Evolutionary conservation across 2,329 filamentous ascomycete species (phyloP).

Genomic region (Cylindrodendrum hubeiense): DNA sequence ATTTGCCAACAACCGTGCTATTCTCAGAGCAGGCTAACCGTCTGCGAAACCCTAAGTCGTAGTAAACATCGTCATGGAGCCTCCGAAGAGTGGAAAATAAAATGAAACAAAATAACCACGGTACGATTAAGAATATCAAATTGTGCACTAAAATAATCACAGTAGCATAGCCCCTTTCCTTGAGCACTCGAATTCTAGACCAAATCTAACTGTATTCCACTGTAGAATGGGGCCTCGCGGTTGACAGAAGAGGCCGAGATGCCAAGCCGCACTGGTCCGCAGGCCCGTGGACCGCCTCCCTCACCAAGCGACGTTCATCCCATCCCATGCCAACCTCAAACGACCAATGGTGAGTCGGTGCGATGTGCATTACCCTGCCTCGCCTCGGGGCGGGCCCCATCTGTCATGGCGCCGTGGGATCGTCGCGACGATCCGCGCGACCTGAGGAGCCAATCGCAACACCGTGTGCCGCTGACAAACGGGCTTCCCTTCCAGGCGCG

Average conservation of each 20-base stretch:
- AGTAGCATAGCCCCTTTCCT: no score
- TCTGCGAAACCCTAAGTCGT: not conserved
- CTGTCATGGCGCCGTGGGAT: constrained; percentile 43
- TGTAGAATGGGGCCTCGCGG: not conserved
- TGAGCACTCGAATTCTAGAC: no score
- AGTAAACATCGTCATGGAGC: not conserved
- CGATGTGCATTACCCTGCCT: constrained; percentile 33
- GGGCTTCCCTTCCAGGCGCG: constrained; percentile 2
- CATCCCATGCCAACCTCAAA: constrained; percentile 28
- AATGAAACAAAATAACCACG: not conserved
- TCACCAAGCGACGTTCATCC: constrained; percentile 27
- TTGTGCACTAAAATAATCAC: no score
- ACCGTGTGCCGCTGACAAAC: constrained; percentile 40
- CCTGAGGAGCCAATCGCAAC: constrained; percentile 52
- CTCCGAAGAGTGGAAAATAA: no score
- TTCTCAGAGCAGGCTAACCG: not conserved
- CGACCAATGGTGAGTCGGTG: constrained; percentile 34
- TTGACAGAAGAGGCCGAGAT: not conserved
- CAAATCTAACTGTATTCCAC: no score
- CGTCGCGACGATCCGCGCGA: constrained; percentile 44
- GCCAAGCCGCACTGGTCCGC: constrained; percentile 6
- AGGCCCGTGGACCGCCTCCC: not conserved
- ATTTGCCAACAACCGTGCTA: not conserved
- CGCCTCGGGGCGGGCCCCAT: constrained; percentile 41
- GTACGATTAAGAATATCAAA: no score